Percentiles rank a stretch among this genome's conserved stretches.
Conservation (phyloP, 441 rosid species). For the Kokia cookei region DNA sequence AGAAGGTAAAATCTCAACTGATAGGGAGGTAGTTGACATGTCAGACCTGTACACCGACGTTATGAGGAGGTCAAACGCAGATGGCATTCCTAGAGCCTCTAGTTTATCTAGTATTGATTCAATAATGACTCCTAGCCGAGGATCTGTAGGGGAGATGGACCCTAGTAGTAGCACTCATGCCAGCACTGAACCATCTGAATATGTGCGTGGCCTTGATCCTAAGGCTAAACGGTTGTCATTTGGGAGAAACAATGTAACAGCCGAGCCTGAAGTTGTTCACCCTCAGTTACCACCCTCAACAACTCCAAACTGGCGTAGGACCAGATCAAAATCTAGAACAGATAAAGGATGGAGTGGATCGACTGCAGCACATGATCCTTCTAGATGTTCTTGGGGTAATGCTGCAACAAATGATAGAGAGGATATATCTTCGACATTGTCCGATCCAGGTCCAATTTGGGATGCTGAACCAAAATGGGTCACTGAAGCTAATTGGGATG, state of each 20-base stretch:
- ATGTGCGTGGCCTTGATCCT: slow-evolving; percentile 91
- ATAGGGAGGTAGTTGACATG: slow-evolving; percentile 50
- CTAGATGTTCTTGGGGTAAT: slow-evolving; percentile 81
- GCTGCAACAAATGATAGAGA: slow-evolving; percentile 75
- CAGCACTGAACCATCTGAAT: slow-evolving; percentile 87
- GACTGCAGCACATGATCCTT: slow-evolving; percentile 60
- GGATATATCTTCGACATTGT: slow-evolving; percentile 89
- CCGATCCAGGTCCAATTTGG: slow-evolving; percentile 99
- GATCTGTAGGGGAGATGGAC: slow-evolving; percentile 77
- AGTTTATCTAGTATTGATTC: slow-evolving; percentile 98
- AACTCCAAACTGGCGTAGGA: slow-evolving; percentile 67
- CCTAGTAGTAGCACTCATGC: slow-evolving; percentile 74
- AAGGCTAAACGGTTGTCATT: slow-evolving; percentile 78
- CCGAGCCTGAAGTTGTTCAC: slow-evolving; percentile 87
- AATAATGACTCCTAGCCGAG: slow-evolving; percentile 74
- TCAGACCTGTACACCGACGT: slow-evolving; percentile 75
- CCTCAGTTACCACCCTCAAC: slow-evolving; percentile 53
- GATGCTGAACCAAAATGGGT: slow-evolving; percentile 90
- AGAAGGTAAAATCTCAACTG: slow-evolving; percentile 41
- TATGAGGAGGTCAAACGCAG: slow-evolving; percentile 70
- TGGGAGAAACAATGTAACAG: slow-evolving; percentile 59
- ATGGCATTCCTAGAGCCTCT: slow-evolving; percentile 90
- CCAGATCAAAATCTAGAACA: slow-evolving; percentile 85
- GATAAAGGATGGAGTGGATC: slow-evolving; percentile 89
- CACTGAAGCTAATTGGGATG: slow-evolving; percentile 68